These are phyloP conservation scores for Penicillium steckii DNA, from an alignment of 495 filamentous ascomycete species.

Conservation along the genomic window DNA sequence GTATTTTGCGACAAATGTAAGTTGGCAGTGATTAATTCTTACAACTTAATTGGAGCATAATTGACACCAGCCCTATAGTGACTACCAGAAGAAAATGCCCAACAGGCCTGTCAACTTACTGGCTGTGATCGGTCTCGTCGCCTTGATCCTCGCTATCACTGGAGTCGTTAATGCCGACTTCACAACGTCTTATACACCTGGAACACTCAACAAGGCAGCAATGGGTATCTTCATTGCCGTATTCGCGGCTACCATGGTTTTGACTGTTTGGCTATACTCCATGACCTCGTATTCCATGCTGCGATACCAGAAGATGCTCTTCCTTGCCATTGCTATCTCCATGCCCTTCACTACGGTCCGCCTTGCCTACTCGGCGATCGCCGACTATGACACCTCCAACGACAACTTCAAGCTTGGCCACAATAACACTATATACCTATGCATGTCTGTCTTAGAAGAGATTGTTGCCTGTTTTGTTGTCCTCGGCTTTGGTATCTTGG, in stretches of 20 bases:
- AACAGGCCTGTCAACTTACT: conserved; percentile 7
- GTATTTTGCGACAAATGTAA: conserved; percentile 31
- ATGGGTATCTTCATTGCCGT: conserved; percentile 32
- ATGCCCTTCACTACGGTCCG: conserved; percentile 27
- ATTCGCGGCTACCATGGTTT: conserved; percentile 12
- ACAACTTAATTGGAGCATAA: neutral
- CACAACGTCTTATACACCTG: neutral
- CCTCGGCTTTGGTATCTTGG: conserved; percentile 20
- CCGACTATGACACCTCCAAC: conserved; percentile 12
- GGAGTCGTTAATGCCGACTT: conserved; percentile 19
- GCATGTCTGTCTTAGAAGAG: conserved; percentile 33
- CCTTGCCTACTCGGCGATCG: conserved; percentile 25
- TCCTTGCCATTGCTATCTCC: conserved; percentile 25
- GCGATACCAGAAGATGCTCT: conserved; percentile 26
- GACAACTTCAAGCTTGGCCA: conserved; percentile 5
- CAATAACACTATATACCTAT: conserved; percentile 25
- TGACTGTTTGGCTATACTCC: conserved; percentile 15
- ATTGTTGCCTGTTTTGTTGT: conserved; percentile 22
- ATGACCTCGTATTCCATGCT: neutral
- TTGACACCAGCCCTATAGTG: conserved; percentile 20
- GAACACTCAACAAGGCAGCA: conserved; percentile 18
- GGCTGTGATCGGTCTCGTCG: conserved; percentile 20
- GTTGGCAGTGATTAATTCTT: neutral
- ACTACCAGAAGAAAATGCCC: conserved; percentile 14
- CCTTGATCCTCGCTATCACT: conserved; percentile 28